Base-by-base conservation (phyloP, 1,284 basidiomycete species). In the Inonotus obliquus region DNA sequence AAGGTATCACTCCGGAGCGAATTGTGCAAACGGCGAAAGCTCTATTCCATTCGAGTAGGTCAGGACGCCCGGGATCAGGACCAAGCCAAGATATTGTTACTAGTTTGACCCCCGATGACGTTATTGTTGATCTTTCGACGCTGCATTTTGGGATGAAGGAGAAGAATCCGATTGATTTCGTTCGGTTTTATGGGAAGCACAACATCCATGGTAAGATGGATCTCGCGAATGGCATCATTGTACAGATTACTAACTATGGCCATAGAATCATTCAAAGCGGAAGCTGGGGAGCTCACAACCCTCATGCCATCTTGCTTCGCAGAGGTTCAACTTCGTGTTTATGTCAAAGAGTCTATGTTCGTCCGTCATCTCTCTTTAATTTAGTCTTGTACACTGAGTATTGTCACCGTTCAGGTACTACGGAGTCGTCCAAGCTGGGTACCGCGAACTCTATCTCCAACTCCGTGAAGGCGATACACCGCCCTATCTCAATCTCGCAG, bases 131-230 rank as follows among this genome's bases (percentile, higher is more conserved):
- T 57, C 73, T 85, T 6, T 74, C 81, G 1, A 68, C 72, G 14
- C 79, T 91, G 76, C 90, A 92, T 68, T 86, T 89, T 66, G 90
- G 91, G 0, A 90, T 87, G 84, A 77, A 81, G 63, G 81, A 85
- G 58, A 72, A 77, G 66, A 90, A 89, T 67, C 90, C 91, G 1
- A 69, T 92, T 27, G 79, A 86, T 48, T 77, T 73, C 29, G 81
- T 91, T 60, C 81, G 78, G 67, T 92, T 92, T 68, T 92, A 91
- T 68, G 84, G 85, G 0, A 92, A 91, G 71, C 74, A 76, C n/a
- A 75, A 80, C 29, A 81, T 81, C 0, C 71, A 85, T 63, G 66
- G 89, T 89, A 66, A 63, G 81, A 60, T 27, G 27, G 29, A 17
- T 21, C 29, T 17, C 19, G 27, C 45, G 54, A 11, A 6, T 19